Evolutionary conservation across 1,284 basidiomycete genomes (phyloP).

Genomic region (Cryptococcus sp.): DNA sequence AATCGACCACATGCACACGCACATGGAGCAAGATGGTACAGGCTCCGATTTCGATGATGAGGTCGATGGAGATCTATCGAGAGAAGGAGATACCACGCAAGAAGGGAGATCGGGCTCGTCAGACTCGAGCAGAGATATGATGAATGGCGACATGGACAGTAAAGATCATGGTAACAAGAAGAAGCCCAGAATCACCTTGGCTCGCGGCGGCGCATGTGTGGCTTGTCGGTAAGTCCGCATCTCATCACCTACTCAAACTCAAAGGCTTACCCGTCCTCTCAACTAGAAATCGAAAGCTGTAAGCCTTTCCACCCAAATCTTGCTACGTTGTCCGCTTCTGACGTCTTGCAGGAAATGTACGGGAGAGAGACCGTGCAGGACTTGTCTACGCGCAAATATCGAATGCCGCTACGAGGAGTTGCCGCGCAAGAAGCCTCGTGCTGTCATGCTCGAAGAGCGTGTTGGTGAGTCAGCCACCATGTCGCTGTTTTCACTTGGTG

Average conservation of each 20-base stretch:
- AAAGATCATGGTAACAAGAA: constrained; percentile 13
- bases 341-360: constrained; percentile 32
- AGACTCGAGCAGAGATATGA: constrained; percentile 3
- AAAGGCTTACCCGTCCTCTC: too few relatives aligned
- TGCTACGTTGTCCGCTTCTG: not conserved
- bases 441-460: constrained; percentile 36
- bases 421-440: constrained; percentile 26
- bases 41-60: not conserved
- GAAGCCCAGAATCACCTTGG: constrained; percentile 34
- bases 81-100: too few relatives aligned
- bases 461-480: constrained; percentile 25
- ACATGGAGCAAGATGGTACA: not conserved
- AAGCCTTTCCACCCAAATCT: constrained; percentile 2
- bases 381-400: constrained; percentile 25
- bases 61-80: not conserved
- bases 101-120: constrained; percentile 1
- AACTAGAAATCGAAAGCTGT: constrained; percentile 32
- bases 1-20: constrained; percentile 6
- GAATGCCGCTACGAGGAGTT: constrained; percentile 40
- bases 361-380: constrained; percentile 33
- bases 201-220: constrained; percentile 37
- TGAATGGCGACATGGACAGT: constrained; percentile 5
- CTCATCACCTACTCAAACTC: too few relatives aligned
- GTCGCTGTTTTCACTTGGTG: not conserved
- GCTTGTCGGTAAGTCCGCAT: constrained; percentile 24